Evolutionary conservation across 495 filamentous ascomycete species (phyloP).

Genomic region (Trichodelitschia bisporula): DNA sequence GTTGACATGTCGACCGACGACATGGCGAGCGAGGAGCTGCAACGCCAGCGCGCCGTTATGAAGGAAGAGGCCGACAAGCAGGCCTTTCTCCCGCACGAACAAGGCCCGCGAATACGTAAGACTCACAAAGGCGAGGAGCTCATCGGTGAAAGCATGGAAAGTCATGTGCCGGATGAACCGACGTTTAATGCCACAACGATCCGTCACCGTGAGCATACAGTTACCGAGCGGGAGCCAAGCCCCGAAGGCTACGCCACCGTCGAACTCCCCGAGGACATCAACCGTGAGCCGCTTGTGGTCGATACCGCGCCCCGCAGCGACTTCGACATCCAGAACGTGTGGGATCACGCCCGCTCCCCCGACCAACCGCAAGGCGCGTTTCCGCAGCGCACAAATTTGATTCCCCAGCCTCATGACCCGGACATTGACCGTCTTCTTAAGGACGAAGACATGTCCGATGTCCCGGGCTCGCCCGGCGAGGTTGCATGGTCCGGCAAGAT

Average conservation of each 20-base stretch:
- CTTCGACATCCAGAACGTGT: constrained; percentile 52
- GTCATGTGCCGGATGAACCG: constrained; percentile 2
- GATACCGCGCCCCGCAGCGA: constrained; percentile 10
- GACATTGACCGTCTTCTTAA: constrained; percentile 79
- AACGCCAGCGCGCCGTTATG: constrained; percentile 49
- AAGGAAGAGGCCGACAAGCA: constrained; percentile 68
- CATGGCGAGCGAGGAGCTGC: constrained; percentile 74
- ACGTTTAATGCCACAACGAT: constrained; percentile 1
- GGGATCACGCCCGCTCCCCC: constrained; percentile 34
- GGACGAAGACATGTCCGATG: constrained; percentile 32
- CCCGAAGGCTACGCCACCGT: constrained; percentile 3
- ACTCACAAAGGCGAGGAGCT: constrained; percentile 93
- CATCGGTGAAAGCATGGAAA: constrained; percentile 30
- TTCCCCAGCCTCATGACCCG: constrained; percentile 22
- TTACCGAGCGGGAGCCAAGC: constrained; percentile 2
- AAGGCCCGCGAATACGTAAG: constrained; percentile 59
- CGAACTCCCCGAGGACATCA: constrained; percentile 13
- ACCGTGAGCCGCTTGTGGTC: constrained; percentile 3
- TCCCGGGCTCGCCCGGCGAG: constrained; percentile 29
- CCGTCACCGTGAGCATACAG: constrained; percentile 7
- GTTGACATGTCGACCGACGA: constrained; percentile 68
- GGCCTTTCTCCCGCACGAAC: constrained; percentile 58
- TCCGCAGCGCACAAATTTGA: constrained; percentile 19
- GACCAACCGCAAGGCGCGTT: constrained; percentile 15
- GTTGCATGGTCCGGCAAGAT: constrained; percentile 60